Base-by-base conservation (phyloP, 495 filamentous ascomycete species). In the Penicillium maclennaniae region DNA sequence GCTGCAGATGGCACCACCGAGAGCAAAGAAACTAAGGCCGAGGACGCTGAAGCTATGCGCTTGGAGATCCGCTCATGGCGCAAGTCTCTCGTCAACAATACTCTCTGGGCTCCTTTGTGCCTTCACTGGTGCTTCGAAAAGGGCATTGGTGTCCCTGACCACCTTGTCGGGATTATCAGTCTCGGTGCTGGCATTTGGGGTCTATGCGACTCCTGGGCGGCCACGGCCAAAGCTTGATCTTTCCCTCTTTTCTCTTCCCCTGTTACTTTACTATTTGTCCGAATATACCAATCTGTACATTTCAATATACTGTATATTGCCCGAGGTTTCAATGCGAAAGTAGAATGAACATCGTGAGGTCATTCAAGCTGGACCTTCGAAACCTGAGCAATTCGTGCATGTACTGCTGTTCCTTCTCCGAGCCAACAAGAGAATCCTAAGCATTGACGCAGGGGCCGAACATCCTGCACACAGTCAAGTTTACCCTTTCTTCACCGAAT, bases 51-150 rank as follows among this genome's bases (percentile, higher is more conserved):
- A 56, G 60, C 56, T 39, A 27, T 75, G 56, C 59, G 69, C 54
- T 54, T 78, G 69, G 76, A 74, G 54, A 58, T 71, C 17, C 65
- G 69, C 20, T 64, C 67, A n/a, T 74, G 72, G 76, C 70, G 60
- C 58, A 74, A 72, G 65, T 72, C 63, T 48, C 60, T 76, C 8
- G 61, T 75, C 6, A 74, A 71, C 43, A 84, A 84, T 59, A 60
- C 70, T 41, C 76, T 78, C 46, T 87, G 82, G 77, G 73, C 78
- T 6, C 83, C 83, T 21, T 62, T 87, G 65, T 83, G 81, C 49
- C 48, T 95, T 25, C 92, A 96, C 74, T 96, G 88, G 88, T 87
- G 88, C 61, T 61, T 84, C 16, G 86, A 89, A 67, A 72, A 83
- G 50, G 90, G 90, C 0, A 60, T 95, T 34, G 88, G 85, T 0